Conservation (phyloP, 495 filamentous ascomycete genomes). For the Bryoglossum gracile region DNA sequence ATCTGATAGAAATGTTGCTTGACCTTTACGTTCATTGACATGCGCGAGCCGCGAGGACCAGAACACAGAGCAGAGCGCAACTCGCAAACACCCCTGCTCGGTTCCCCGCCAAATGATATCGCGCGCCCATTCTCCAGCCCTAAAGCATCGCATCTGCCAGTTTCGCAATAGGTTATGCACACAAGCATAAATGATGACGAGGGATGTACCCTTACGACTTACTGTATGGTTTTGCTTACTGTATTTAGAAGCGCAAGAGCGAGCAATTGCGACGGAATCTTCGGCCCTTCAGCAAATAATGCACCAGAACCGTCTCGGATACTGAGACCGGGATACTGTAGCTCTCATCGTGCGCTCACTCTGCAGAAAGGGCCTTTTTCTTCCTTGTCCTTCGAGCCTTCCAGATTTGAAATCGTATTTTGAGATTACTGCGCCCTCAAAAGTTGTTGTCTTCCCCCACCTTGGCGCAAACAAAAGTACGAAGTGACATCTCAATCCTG, state of each 20-base stretch:
- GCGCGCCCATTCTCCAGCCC: neutral
- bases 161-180: neutral
- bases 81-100: neutral
- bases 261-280: neutral
- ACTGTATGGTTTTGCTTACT: no score
- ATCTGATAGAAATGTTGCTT: neutral
- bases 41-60: no score
- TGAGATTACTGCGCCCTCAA: slow-evolving; percentile 8
- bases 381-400: neutral
- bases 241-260: neutral
- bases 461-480: slow-evolving; percentile 2
- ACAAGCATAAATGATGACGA: slow-evolving; percentile 7
- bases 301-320: neutral
- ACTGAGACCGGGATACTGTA: neutral
- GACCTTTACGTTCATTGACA: neutral
- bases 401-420: slow-evolving; percentile 3
- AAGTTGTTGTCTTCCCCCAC: slow-evolving; percentile 1
- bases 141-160: neutral
- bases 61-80: no score
- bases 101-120: neutral
- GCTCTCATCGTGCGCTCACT: neutral
- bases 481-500: no score
- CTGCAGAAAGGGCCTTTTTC: slow-evolving; percentile 3
- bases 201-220: no score
- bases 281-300: slow-evolving; percentile 1